Percentiles rank a stretch among this genome's conserved stretches.
These are phyloP conservation scores for Leccinellum luteum DNA, from an alignment of 768 basidiomycete genomes.

Conservation along the genomic window DNA sequence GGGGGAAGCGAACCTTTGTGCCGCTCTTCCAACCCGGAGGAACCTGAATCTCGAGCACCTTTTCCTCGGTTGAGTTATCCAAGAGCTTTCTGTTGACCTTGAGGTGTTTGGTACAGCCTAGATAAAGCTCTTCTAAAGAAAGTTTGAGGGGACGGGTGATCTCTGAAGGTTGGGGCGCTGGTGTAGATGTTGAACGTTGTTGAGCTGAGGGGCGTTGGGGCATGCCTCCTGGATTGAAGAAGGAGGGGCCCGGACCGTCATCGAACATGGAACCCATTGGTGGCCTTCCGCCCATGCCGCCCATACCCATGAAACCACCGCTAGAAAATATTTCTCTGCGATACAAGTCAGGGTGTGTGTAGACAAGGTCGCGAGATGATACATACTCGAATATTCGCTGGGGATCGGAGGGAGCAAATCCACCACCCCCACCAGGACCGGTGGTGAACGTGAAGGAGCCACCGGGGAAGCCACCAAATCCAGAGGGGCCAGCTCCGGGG, in stretches of 20 bases:
- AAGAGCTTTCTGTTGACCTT: slow-evolving; percentile 76
- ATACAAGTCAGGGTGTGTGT: slow-evolving; percentile 3
- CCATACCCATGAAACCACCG: slow-evolving; percentile 36
- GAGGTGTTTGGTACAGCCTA: slow-evolving; percentile 82
- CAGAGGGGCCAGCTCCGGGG: slow-evolving; percentile 46
- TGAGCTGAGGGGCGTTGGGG: slow-evolving; percentile 42
- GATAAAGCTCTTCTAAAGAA: slow-evolving; percentile 82
- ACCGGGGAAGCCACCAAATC: slow-evolving; percentile 47
- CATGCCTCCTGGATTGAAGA: slow-evolving; percentile 55
- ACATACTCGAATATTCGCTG: slow-evolving; percentile 87
- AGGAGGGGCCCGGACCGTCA: slow-evolving; percentile 39
- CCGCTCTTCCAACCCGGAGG: slow-evolving; percentile 95
- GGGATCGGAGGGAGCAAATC: slow-evolving; percentile 80
- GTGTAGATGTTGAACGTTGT: slow-evolving; percentile 28
- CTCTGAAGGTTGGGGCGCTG: slow-evolving; percentile 45
- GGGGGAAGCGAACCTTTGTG: slow-evolving; percentile 88
- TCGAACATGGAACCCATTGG: slow-evolving; percentile 34
- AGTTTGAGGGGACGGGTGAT: slow-evolving; percentile 82
- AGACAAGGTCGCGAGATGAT: background rate
- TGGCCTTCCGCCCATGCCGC: slow-evolving; percentile 40
- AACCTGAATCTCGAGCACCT: slow-evolving; percentile 76
- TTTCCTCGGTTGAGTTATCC: slow-evolving; percentile 79
- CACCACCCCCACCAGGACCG: slow-evolving; percentile 41
- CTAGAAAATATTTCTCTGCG: slow-evolving; percentile 58
- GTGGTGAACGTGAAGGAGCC: slow-evolving; percentile 58